Base-by-base conservation (phyloP, 805 yeast genomes). In the Pichia sporocuriosa region DNA sequence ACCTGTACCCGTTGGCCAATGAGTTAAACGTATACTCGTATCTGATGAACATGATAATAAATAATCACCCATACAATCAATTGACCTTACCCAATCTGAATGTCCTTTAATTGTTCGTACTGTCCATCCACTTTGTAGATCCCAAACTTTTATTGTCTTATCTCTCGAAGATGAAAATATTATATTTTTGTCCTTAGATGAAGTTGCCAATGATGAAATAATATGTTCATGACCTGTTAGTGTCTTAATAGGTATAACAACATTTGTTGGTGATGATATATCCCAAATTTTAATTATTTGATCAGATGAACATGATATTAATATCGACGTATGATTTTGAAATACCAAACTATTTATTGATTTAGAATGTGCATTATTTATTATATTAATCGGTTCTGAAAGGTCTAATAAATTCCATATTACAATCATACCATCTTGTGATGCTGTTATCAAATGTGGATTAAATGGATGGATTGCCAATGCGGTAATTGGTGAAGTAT, bases 211-310 rank as follows among this genome's bases (percentile, higher is more conserved):
- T 0, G 75, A 64, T 0, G 95, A 84, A 0, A 89, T 78, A 1
- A 93, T 76, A 57, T 89, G 96, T 46, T 87, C 94, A 62, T 89
- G 97, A 11, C 96, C 96, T 0, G 79, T 63, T 19, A 89, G 61
- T 1, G 87, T 77, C 28, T 86, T 68, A 1, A 76, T 56, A 34
- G 81, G 57, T 2, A 58, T 52, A 5, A 20, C 19, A 17, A 46
- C 35, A n/a, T 23, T 10, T 16, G 30, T 23, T 19, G 46, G 40
- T 6, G 46, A 48, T 9, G 45, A 23, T 13, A 75, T 69, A 53
- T 79, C 82, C 93, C 94, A 88, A 3, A 87, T 61, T 55, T 84
- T 83, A 41, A 87, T 73, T 7, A 48, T 52, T 35, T 75, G 57
- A 53, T 76, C 81, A 2, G 76, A 60, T 1, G 79, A 72, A 44